phyloP scores from a whole-genome alignment of 768 basidiomycete species.

The Podaxis pistillaris region DNA sequence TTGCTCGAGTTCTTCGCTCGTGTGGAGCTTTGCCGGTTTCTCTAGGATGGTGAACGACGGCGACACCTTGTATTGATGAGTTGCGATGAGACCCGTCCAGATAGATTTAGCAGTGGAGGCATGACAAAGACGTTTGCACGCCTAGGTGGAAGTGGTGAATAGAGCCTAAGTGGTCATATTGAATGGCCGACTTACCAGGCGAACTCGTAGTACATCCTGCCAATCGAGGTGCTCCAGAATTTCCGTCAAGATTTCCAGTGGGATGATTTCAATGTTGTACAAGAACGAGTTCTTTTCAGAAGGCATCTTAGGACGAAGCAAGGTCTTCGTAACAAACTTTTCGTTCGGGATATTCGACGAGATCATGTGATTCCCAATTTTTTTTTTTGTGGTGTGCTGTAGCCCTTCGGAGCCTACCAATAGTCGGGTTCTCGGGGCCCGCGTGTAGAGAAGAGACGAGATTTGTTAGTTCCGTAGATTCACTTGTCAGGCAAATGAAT shows the following conservation, averaged over 20 bases:
- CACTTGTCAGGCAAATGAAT: no score
- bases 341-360: not conserved
- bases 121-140: not conserved
- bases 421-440: no score
- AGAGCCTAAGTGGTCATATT: not conserved
- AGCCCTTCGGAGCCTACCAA: no score
- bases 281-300: not conserved
- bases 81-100: not conserved
- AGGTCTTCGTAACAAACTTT: not conserved
- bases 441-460: no score
- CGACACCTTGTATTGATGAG: not conserved
- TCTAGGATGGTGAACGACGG: not conserved
- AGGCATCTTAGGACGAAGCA: not conserved
- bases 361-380: not conserved
- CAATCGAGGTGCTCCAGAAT: not conserved
- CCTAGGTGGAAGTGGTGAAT: not conserved
- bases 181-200: not conserved
- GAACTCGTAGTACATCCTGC: not conserved
- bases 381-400: no score
- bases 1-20: not conserved
- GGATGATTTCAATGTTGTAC: not conserved
- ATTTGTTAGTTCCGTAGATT: no score
- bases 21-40: not conserved
- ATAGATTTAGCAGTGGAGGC: not conserved
- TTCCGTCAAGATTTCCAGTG: not conserved